Evolutionary conservation across 2,329 filamentous ascomycete species (phyloP).

Genomic region (Ophiocordyceps australis): DNA sequence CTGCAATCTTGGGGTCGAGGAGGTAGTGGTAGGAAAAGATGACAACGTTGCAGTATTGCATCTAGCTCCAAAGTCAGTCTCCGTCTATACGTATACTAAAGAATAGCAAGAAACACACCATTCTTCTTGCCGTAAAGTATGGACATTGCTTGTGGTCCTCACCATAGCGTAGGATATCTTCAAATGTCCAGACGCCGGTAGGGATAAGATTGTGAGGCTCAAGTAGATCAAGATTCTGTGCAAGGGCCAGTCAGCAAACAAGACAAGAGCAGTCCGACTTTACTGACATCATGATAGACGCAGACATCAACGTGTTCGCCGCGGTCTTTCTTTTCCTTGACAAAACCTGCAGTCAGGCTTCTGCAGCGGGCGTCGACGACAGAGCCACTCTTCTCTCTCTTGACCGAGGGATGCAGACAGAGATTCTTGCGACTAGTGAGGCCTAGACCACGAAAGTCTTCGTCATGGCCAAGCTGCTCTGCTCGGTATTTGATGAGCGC

Average conservation of each 20-base stretch:
- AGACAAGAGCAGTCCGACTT: background rate
- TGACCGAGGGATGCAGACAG: conserved; percentile 90
- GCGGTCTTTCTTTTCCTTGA: conserved; percentile 91
- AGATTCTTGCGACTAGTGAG: conserved; percentile 94
- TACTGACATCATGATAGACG: conserved; percentile 73
- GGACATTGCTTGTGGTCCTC: conserved; percentile 95
- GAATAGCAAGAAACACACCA: conserved; percentile 34
- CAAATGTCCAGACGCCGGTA: conserved; percentile 88
- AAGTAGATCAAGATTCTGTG: conserved; percentile 73
- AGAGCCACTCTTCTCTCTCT: conserved; percentile 84
- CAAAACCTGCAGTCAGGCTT: conserved; percentile 88
- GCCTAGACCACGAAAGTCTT: conserved; percentile 85
- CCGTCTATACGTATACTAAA: too few relatives aligned
- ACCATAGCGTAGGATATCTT: conserved; percentile 74
- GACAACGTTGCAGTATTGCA: conserved; percentile 98
- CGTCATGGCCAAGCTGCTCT: conserved; percentile 72
- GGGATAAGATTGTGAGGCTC: conserved; percentile 92
- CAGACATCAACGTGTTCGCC: conserved; percentile 91
- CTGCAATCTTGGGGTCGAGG: conserved; percentile 93
- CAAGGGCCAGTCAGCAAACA: conserved; percentile 3
- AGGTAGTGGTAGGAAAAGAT: conserved; percentile 99
- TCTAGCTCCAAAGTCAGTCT: conserved; percentile 27
- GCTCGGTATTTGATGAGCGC: conserved; percentile 88
- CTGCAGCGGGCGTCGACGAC: conserved; percentile 93
- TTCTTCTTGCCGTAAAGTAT: conserved; percentile 87